Evolutionary conservation across 2,329 filamentous ascomycete species (phyloP).

Genomic region (Fusarium circinatum): DNA sequence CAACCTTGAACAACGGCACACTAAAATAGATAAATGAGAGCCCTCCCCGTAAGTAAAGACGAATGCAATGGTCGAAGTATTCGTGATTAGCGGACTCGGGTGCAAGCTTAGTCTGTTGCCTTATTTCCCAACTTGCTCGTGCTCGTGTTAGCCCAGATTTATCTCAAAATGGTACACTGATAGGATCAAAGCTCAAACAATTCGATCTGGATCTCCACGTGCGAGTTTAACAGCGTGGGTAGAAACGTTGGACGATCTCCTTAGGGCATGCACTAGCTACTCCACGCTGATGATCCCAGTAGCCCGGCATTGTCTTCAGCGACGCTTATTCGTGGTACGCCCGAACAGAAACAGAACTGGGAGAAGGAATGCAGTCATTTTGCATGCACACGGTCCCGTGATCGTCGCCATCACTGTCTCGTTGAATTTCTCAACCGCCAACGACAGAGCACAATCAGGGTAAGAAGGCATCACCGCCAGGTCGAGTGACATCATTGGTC

Average conservation of each 20-base stretch:
- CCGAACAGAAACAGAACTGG: slow-evolving; percentile 8
- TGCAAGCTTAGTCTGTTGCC: slow-evolving; percentile 1
- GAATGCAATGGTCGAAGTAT: slow-evolving; percentile 1
- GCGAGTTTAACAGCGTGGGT: slow-evolving; percentile 30
- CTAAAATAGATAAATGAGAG: slow-evolving; percentile 1
- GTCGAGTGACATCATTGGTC: slow-evolving; percentile 35
- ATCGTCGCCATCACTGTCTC: slow-evolving; percentile 23
- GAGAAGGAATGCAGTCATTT: slow-evolving; percentile 28
- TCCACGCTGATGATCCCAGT: slow-evolving; percentile 29
- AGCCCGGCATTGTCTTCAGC: slow-evolving; percentile 9
- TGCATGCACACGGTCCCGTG: slow-evolving; percentile 27
- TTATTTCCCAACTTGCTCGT: slow-evolving; percentile 6
- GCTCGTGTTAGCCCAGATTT: slow-evolving; percentile 6
- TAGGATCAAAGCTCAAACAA: slow-evolving; percentile 19
- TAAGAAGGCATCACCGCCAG: slow-evolving; percentile 28
- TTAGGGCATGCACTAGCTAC: slow-evolving; percentile 27
- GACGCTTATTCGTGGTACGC: slow-evolving; percentile 16
- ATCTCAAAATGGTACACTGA: not conserved
- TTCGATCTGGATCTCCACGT: slow-evolving; percentile 31
- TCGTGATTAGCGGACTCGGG: not conserved
- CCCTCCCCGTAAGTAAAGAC: not conserved
- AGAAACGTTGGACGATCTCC: slow-evolving; percentile 28
- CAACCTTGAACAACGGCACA: not conserved
- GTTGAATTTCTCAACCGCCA: slow-evolving; percentile 18
- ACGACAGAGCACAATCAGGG: slow-evolving; percentile 14